Base-by-base conservation (phyloP, 768 basidiomycete species). In the Lanmaoa pseudosensibilis region DNA sequence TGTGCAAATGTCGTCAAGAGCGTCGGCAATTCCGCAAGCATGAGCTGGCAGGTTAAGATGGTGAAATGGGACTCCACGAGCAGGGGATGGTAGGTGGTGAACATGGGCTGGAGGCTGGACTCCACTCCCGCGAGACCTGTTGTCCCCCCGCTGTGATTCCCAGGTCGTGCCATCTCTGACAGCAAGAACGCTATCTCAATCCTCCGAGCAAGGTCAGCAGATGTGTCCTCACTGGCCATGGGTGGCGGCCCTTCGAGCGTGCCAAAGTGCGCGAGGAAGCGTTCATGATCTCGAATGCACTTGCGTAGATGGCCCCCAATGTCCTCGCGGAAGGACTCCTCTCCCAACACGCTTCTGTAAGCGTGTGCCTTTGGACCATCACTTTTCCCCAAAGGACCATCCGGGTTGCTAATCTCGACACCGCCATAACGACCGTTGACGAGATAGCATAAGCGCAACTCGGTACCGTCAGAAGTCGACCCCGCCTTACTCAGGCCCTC, bases 31-130 rank as follows among this genome's bases (percentile, higher is more conserved):
- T 94, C 88, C 5, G 86, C 92, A 18, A 93, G 81, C 79, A 95
- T 82, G 55, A 94, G 76, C 40, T 83, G 77, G 60, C 85, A 84
- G 58, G 93, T 78, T 34, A 95, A 78, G 51, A 92, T 78, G 60
- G 84, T 88, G 75, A 88, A 95, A 66, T 90, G 87, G 5, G 91
- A 86, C 68, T 95, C 93, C 55, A 94, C 87, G 48, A 94, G 82
- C 51, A 95, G 80, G 15, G 93, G 93, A 62, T 95, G 93, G 65
- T 94, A 95, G 0, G 93, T 92, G 49, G 93, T 91, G 75, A 90
- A 89, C 65, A 83, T 79, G n/a, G 83, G 71, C 1, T 86, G 83
- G 21, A 66, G 51, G 30, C 53, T 39, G 6, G 58, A 54, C 21
- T 71, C 72, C 3, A 77, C 62, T 39, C 83, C 77, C 15, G 80